Conservation (phyloP, 805 yeast genomes). For the Nakazawaea populi region DNA sequence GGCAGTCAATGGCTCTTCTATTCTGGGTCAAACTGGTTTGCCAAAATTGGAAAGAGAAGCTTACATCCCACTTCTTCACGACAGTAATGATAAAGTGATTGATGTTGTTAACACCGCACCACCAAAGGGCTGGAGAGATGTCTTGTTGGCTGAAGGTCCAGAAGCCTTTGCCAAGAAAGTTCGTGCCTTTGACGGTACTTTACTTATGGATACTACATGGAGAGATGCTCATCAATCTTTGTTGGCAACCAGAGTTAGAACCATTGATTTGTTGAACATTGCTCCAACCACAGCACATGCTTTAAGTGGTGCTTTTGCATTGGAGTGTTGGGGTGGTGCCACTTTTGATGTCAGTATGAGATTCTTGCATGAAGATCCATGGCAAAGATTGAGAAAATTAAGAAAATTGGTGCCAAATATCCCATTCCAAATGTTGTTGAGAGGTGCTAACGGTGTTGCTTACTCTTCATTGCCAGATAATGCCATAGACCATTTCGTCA, state of each 20-base stretch:
- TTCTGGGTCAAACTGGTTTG: constrained; percentile 90
- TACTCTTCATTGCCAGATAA: constrained; percentile 97
- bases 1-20: constrained; percentile 93
- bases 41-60: constrained; percentile 82
- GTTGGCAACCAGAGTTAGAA: constrained; percentile 95
- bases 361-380: constrained; percentile 97
- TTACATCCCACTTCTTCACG: constrained; percentile 65
- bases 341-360: constrained; percentile 99
- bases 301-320: constrained; percentile 81
- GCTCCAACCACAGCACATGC: constrained; percentile 95
- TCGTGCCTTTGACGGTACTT: constrained; percentile 75
- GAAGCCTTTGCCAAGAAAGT: constrained; percentile 86
- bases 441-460: constrained; percentile 99
- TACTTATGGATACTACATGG: constrained; percentile 99
- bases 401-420: constrained; percentile 93
- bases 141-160: constrained; percentile 80
- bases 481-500: constrained; percentile 95
- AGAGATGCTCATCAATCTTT: constrained; percentile 99
- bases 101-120: constrained; percentile 50
- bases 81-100: constrained; percentile 51
- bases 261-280: constrained; percentile 83
- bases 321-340: constrained; percentile 99
- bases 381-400: constrained; percentile 89
- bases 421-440: constrained; percentile 97
- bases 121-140: constrained; percentile 89